Base-by-base conservation (phyloP, 2,329 filamentous ascomycete species). In the Scedosporium boydii region DNA sequence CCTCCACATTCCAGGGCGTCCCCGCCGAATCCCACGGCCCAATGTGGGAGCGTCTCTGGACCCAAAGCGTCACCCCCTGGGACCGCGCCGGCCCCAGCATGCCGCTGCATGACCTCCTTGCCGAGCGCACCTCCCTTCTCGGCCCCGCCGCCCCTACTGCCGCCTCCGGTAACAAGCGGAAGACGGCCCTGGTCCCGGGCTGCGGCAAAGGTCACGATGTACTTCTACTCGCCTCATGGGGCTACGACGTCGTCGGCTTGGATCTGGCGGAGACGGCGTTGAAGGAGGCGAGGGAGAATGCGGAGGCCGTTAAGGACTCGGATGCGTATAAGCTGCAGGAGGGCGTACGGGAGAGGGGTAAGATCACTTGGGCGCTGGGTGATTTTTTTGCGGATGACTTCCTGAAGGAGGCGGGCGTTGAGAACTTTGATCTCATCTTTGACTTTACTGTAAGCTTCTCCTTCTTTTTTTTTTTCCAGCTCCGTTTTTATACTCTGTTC, bases 171-270 rank as follows among this genome's bases (percentile, higher is more conserved):
- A 57, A 57, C 4, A 42, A 12, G 29, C 21, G 38, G 38, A 78
- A 77, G 10, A 51, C 51, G 63, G 91, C 87, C 1, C 77, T 96
- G 7, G 88, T 96, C 0, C 89, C 91, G 0, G 91, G 91, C 4
- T 96, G 91, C 73, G 92, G 91, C 0, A 82, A 84, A 57, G 92
- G 91, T 4, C 88, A 95, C 70, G 92, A 96, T 75, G 89, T 91
- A 1, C 78, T 91, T 9, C 78, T 96, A 44, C 80, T 96, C 55
- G 83, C 86, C 59, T 84, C 84, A 9, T 84, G 87, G 69, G 91
- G 91, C 1, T 95, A 90, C 71, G 88, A 96, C 73, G 85, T 86
- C 1, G 87, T 84, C 68, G 92, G 90, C 0, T 75, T 96, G 1
- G 91, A 96, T 70, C 81, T 83, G 62, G 87, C 86, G 55, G 69